Percentiles rank a stretch among this genome's conserved stretches.
Conservation (phyloP, 2,329 filamentous ascomycete genomes). For the Bipolaris cookei region DNA sequence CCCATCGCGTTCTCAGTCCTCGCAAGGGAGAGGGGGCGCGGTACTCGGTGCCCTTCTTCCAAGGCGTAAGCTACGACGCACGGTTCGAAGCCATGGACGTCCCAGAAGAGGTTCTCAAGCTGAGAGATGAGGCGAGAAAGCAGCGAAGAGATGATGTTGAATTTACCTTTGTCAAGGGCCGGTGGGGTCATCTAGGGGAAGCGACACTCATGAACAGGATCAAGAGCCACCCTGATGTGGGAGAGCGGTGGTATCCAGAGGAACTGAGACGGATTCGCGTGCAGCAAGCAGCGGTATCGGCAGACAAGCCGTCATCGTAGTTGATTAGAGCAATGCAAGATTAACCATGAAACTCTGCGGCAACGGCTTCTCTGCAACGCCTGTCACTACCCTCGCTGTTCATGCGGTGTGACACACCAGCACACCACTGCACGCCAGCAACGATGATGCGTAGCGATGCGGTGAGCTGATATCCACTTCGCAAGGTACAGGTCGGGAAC, state of each 20-base stretch:
- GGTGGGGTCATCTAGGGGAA: constrained; percentile 74
- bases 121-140: constrained; percentile 67
- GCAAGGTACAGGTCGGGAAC: constrained; percentile 9
- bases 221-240: constrained; percentile 87
- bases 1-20: constrained; percentile 82
- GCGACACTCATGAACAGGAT: constrained; percentile 83
- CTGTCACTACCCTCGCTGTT: constrained; percentile 6
- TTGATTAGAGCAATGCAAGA: constrained; percentile 3
- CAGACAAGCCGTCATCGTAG: background rate
- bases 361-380: background rate
- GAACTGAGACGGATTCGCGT: constrained; percentile 52
- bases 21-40: constrained; percentile 71
- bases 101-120: constrained; percentile 67
- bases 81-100: constrained; percentile 78
- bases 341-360: constrained; percentile 5
- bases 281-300: constrained; percentile 43
- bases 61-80: constrained; percentile 80
- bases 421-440: constrained; percentile 3
- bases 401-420: constrained; percentile 19
- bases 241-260: constrained; percentile 70
- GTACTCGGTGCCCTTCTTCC: constrained; percentile 86
- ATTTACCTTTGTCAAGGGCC: constrained; percentile 79
- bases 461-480: constrained; percentile 14
- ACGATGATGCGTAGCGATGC: constrained; percentile 10
- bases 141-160: constrained; percentile 73